These are phyloP conservation scores for Diplodia corticola DNA, from an alignment of 2,329 filamentous ascomycete species.

Conservation along the genomic window DNA sequence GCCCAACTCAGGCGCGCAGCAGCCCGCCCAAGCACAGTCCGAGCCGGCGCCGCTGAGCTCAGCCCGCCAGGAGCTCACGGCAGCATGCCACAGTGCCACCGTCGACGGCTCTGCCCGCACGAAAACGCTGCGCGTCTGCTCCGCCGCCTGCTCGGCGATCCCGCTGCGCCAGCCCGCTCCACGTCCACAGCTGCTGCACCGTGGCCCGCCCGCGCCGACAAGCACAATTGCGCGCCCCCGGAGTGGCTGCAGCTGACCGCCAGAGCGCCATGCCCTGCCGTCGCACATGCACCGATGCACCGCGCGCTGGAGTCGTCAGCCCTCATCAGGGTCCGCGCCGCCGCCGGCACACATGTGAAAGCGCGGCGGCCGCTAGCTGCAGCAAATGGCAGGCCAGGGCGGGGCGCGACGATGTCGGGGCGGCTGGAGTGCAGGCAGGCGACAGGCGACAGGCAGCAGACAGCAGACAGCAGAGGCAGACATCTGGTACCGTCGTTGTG, in stretches of 20 bases:
- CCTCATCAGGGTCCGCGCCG: slow-evolving; percentile 13
- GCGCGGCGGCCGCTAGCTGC: neutral
- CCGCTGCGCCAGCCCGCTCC: slow-evolving; percentile 14
- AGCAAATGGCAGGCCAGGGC: neutral
- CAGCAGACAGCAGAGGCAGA: no score
- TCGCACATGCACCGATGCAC: slow-evolving; percentile 18
- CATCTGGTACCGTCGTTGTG: neutral
- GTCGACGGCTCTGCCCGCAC: slow-evolving; percentile 4
- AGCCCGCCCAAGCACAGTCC: neutral
- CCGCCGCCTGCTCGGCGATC: slow-evolving; percentile 13
- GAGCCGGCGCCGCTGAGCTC: slow-evolving; percentile 13
- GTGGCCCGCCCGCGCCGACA: no score
- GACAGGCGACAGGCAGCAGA: no score
- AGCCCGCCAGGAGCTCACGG: neutral
- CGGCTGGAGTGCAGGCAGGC: no score
- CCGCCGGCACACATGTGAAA: slow-evolving; percentile 1
- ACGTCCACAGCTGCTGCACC: neutral
- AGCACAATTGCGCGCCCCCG: slow-evolving; percentile 8
- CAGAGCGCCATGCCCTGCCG: slow-evolving; percentile 17
- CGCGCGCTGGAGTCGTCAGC: neutral
- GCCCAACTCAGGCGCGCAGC: neutral
- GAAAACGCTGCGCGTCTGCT: neutral
- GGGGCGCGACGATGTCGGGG: slow-evolving; percentile 10
- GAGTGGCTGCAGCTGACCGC: slow-evolving; percentile 23
- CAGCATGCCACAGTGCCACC: no score